Evolutionary conservation across 2,329 filamentous ascomycete species (phyloP).

Genomic region (Aureobasidium pullulans): DNA sequence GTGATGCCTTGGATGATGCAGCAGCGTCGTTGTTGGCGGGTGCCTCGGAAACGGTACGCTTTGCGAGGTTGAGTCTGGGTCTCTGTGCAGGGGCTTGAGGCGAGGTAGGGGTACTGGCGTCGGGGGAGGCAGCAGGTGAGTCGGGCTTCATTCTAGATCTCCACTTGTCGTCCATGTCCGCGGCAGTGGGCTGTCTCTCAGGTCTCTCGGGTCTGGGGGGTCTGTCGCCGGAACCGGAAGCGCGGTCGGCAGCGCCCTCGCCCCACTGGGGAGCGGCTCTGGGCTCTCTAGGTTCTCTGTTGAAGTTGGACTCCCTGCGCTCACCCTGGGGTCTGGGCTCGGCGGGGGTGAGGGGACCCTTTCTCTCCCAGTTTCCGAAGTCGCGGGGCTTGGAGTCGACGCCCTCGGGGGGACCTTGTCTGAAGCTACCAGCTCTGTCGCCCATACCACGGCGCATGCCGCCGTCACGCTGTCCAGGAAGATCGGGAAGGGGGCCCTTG

Average conservation of each 20-base stretch:
- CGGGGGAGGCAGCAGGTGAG: constrained; percentile 56
- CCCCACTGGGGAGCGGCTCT: constrained; percentile 65
- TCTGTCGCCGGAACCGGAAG: constrained; percentile 67
- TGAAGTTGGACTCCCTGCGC: constrained; percentile 6
- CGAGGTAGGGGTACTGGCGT: constrained; percentile 67
- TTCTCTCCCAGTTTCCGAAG: constrained; percentile 89
- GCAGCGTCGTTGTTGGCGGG: constrained; percentile 28
- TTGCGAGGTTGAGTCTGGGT: constrained; percentile 79
- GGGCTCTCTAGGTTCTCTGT: constrained; percentile 27
- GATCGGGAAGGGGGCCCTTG: constrained; percentile 77
- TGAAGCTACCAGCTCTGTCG: constrained; percentile 38
- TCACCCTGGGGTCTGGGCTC: constrained; percentile 10
- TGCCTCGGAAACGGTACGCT: constrained; percentile 82
- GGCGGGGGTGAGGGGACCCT: constrained; percentile 76
- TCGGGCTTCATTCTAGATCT: constrained; percentile 87
- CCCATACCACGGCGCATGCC: constrained; percentile 47
- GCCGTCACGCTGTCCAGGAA: constrained; percentile 45
- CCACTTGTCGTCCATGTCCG: constrained; percentile 92
- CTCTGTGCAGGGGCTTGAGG: constrained; percentile 60
- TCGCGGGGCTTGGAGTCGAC: constrained; percentile 68
- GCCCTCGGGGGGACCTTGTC: constrained; percentile 55
- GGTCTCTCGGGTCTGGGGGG: constrained; percentile 50
- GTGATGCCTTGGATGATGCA: constrained; percentile 73
- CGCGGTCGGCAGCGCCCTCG: constrained; percentile 46
- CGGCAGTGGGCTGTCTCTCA: constrained; percentile 65